Evolutionary conservation across 192 early-diverging fungal species (phyloP).

Genomic region (Rhizoclosmatium globosum): DNA sequence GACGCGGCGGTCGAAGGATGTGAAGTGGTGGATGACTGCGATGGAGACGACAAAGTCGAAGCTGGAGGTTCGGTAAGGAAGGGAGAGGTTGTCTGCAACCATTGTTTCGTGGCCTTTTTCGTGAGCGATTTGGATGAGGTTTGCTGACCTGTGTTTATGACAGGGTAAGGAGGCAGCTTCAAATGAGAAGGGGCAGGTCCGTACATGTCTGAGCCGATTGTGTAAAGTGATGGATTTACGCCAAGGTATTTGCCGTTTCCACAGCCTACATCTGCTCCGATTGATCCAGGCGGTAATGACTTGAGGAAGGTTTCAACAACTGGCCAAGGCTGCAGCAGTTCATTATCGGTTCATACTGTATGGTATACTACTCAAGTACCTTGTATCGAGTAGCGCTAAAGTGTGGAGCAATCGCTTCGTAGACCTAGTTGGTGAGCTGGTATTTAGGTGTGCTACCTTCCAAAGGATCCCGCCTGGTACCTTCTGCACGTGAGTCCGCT

Average conservation of each 20-base stretch:
- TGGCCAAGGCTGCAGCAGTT: constrained; percentile 81
- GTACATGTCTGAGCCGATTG: constrained; percentile 87
- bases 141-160: neutral
- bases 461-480: too few species aligned
- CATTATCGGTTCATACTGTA: constrained; percentile 24
- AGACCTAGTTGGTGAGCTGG: too few species aligned
- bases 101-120: constrained; percentile 81
- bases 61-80: constrained; percentile 73
- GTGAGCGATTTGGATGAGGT: constrained; percentile 60
- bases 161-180: neutral
- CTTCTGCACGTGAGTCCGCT: constrained; percentile 83
- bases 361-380: constrained; percentile 18
- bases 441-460: too few species aligned
- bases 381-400: constrained; percentile 97
- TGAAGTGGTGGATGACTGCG: constrained; percentile 95
- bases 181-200: constrained; percentile 7
- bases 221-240: constrained; percentile 82
- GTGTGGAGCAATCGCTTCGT: constrained; percentile 90
- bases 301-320: constrained; percentile 87
- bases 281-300: constrained; percentile 65
- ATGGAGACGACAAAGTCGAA: constrained; percentile 98
- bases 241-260: constrained; percentile 98
- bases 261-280: constrained; percentile 96
- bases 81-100: constrained; percentile 79
- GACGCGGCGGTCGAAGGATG: constrained; percentile 75